Base-by-base conservation (phyloP, 75 land plant species). In the Chamaecyparis obtusa region DNA sequence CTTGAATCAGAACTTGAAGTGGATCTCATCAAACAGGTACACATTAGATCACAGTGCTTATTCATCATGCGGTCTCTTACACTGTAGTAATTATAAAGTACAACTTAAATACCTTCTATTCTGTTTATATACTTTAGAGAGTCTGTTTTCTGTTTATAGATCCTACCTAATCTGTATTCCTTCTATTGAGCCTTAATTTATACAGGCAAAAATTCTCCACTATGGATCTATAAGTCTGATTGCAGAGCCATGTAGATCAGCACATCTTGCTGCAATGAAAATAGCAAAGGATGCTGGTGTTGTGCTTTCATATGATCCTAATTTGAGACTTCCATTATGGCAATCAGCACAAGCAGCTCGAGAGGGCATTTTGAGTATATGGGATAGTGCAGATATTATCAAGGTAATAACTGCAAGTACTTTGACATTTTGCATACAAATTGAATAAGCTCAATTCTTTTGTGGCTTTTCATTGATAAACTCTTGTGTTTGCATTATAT, bases 201-300 rank as follows among this genome's bases (percentile, higher is more conserved):
- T 72, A 80, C 93, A 98, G 99, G 97, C 99, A 46, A 94, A 93
- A 56, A 94, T 96, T 10, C 91, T 98, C 83, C 99, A 98, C 85
- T 98, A 96, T 90, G 99, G 99, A 27, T 98, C 99, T 30, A 98
- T 98, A 72, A 98, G 99, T 89, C 90, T 98, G 17, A 98, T 98
- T 85, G 89, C 98, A 3, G 99, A 98, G 87, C 99, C 99, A 37
- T 96, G 99, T 88, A 97, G 91, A 76, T 92, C 99, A 48, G 96
- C 97, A 27, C 99, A 97, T 85, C 72, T 94, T 78, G 95, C 94
- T 43, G 99, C 99, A 49, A 91, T 93, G 77, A 92, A 93, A 85
- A 88, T 90, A 80, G 99, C 99, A 87, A 97, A 93, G 84, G 93
- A 96, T 67, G 95, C 96, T 88, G 99, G 96, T 55, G 92, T 88